A percentile compares a stretch with the other conserved stretches of the same genome.
phyloP scores from a whole-genome alignment of 2,329 filamentous ascomycete species.

The Raffaelea albimanens region DNA sequence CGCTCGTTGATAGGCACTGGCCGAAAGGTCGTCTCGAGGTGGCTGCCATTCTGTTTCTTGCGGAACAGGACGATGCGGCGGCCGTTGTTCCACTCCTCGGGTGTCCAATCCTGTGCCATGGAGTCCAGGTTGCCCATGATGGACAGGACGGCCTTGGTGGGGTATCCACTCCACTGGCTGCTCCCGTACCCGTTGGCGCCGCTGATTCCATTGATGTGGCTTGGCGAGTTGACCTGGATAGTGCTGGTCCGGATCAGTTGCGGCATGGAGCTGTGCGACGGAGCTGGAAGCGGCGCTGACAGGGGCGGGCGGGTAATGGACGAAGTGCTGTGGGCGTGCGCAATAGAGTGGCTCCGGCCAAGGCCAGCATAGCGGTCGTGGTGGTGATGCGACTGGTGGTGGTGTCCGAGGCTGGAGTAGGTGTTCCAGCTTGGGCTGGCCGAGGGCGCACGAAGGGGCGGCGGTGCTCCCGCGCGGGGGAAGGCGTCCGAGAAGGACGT shows the following conservation, averaged over 20 bases:
- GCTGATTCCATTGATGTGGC: constrained; percentile 14
- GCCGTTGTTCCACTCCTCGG: constrained; percentile 69
- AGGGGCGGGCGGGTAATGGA: constrained; percentile 35
- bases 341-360: constrained; percentile 27
- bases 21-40: constrained; percentile 71
- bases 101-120: constrained; percentile 77
- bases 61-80: constrained; percentile 83
- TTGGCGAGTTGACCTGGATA: constrained; percentile 24
- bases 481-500: constrained; percentile 43
- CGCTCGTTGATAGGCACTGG: constrained; percentile 71
- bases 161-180: constrained; percentile 73
- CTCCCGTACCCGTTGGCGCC: constrained; percentile 39
- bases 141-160: constrained; percentile 75
- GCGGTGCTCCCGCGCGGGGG: constrained; percentile 19
- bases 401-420: background rate
- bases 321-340: constrained; percentile 31
- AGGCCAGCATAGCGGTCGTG: constrained; percentile 11
- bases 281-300: constrained; percentile 38
- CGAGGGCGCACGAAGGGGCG: constrained; percentile 27
- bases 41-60: constrained; percentile 71
- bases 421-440: constrained; percentile 7
- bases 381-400: constrained; percentile 12
- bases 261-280: constrained; percentile 28
- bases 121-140: constrained; percentile 74
- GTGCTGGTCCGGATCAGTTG: constrained; percentile 49